A percentile compares a stretch with the other conserved stretches of the same genome.
Conservation (phyloP, 2,329 filamentous ascomycete species). For the Pseudogymnoascus sp. region DNA sequence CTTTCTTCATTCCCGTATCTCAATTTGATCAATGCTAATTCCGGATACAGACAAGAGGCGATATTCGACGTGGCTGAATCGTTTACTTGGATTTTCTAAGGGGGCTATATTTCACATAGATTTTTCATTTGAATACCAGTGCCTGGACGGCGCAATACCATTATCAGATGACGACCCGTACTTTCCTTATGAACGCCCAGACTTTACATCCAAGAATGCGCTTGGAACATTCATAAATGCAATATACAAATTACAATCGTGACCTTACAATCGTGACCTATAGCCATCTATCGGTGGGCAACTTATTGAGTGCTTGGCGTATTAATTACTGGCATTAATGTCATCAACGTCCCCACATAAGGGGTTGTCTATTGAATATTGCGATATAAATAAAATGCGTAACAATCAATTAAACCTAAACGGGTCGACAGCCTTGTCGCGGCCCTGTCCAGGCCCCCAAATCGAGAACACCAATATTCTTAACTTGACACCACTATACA, state of each 20-base stretch:
- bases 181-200: constrained; percentile 6
- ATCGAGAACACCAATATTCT: constrained; percentile 8
- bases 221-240: not conserved
- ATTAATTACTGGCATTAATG: not conserved
- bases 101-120: not conserved
- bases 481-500: constrained; percentile 6
- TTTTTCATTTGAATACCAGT: constrained; percentile 4
- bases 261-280: not conserved
- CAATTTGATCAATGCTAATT: constrained; percentile 17
- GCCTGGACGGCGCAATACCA: constrained; percentile 1
- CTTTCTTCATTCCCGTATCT: not conserved
- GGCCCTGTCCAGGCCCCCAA: not conserved
- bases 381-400: constrained; percentile 10
- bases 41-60: constrained; percentile 34
- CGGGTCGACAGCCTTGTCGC: constrained; percentile 10
- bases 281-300: not conserved
- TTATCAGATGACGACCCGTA: not conserved
- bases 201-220: constrained; percentile 1
- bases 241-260: constrained; percentile 1
- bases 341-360: not conserved
- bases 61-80: constrained; percentile 53
- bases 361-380: constrained; percentile 3
- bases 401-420: constrained; percentile 10
- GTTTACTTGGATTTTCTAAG: constrained; percentile 55
- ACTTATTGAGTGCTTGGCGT: not conserved